Conservation (phyloP, 306 rosid genomes). For the Abrus pulchellus region DNA sequence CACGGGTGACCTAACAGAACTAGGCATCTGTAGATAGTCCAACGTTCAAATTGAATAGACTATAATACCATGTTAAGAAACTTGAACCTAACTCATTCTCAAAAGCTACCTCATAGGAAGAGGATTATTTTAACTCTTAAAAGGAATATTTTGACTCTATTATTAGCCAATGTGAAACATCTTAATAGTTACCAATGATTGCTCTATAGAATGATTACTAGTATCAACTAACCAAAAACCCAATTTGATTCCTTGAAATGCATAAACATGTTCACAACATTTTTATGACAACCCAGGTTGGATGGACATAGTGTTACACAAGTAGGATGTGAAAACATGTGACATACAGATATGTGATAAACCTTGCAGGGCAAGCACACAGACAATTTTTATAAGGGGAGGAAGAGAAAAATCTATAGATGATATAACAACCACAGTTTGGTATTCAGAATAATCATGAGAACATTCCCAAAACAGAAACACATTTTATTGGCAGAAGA, state of each 20-base stretch:
- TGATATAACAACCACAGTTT: slow-evolving; percentile 4
- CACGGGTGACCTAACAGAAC: no score
- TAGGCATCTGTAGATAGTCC: no score
- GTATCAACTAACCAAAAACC: background rate
- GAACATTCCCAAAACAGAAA: background rate
- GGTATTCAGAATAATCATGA: slow-evolving; percentile 29
- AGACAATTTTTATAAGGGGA: slow-evolving; percentile 10
- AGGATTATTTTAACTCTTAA: no score
- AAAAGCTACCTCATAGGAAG: no score
- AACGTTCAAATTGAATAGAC: no score
- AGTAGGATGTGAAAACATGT: slow-evolving; percentile 9
- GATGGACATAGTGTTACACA: background rate
- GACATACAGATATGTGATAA: background rate
- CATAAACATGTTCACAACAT: background rate
- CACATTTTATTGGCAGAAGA: background rate
- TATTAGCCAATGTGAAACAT: no score
- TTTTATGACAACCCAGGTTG: slow-evolving; percentile 11
- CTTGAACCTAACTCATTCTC: no score
- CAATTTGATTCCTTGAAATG: slow-evolving; percentile 12
- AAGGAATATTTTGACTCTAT: no score
- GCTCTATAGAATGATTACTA: slow-evolving; percentile 4
- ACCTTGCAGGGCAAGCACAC: slow-evolving; percentile 23
- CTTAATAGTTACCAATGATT: background rate
- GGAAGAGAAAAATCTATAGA: background rate
- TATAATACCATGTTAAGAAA: no score